phyloP scores from a whole-genome alignment of 768 basidiomycete genomes.

The Mrakia frigida region DNA sequence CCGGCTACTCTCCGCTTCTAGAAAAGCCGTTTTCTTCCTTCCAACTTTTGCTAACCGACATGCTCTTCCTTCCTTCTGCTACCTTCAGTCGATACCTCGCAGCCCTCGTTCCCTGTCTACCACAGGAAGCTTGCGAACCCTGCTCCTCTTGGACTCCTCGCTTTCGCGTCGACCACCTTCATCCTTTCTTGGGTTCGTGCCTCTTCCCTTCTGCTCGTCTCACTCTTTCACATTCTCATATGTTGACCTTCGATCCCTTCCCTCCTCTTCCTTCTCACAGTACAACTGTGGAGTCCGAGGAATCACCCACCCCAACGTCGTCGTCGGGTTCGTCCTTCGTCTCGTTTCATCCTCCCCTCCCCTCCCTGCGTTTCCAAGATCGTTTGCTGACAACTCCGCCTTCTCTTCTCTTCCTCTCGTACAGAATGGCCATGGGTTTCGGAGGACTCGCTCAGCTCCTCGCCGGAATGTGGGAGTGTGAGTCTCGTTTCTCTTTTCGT shows the following conservation, averaged over 20 bases:
- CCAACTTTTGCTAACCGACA: too few species aligned
- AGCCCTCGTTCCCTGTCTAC: conserved; percentile 31
- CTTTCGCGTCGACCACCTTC: conserved; percentile 26
- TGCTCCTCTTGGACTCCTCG: conserved; percentile 20
- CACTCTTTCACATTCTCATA: too few species aligned
- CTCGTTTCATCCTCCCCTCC: not conserved
- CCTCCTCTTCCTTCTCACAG: not conserved
- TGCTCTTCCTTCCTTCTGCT: not conserved
- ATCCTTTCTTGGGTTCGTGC: conserved; percentile 9
- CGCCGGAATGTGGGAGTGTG: conserved; percentile 31
- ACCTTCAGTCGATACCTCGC: conserved; percentile 20
- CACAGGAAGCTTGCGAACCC: conserved; percentile 28
- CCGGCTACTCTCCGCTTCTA: not conserved
- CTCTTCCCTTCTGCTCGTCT: not conserved
- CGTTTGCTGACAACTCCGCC: too few species aligned
- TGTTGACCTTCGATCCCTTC: not conserved
- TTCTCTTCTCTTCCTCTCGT: not conserved
- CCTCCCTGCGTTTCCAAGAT: not conserved
- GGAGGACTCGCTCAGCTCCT: conserved; percentile 32
- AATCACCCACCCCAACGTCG: conserved; percentile 30
- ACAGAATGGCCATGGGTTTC: conserved; percentile 27
- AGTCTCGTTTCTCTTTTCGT: not conserved
- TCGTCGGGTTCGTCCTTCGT: conserved; percentile 12
- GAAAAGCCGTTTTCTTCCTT: not conserved
- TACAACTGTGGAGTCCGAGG: conserved; percentile 27